Conservation (phyloP, 1,284 basidiomycete species). For the Trichosporon ovoides region DNA sequence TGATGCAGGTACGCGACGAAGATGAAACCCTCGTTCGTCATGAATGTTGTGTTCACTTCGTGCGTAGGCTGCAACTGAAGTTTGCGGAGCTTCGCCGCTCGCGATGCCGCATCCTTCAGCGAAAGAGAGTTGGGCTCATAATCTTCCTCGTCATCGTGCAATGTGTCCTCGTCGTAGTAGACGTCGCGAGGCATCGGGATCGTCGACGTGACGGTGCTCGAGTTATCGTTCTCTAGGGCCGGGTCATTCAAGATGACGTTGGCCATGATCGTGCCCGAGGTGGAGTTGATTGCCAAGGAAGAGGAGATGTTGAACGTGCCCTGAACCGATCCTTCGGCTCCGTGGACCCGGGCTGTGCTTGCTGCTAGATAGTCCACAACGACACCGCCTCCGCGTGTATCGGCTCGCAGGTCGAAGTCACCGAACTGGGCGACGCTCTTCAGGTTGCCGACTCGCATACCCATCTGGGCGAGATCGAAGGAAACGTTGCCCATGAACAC, state of each 20-base stretch:
- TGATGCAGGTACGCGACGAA: constrained; percentile 41
- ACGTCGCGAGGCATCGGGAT: constrained; percentile 14
- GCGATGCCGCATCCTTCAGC: not conserved
- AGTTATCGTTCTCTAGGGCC: constrained; percentile 13
- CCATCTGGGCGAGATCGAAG: constrained; percentile 38
- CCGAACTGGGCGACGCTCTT: constrained; percentile 32
- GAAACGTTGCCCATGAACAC: constrained; percentile 26
- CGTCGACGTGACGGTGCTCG: constrained; percentile 12
- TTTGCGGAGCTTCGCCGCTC: not conserved
- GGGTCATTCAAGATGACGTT: constrained; percentile 42
- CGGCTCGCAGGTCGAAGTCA: constrained; percentile 23
- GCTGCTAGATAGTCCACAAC: constrained; percentile 33
- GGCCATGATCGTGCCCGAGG: constrained; percentile 36
- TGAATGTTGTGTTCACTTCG: constrained; percentile 34
- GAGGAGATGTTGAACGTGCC: constrained; percentile 45
- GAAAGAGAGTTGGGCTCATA: not conserved
- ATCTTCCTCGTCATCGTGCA: not conserved
- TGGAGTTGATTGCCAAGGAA: constrained; percentile 38
- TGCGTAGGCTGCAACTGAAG: constrained; percentile 17
- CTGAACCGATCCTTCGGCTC: constrained; percentile 33
- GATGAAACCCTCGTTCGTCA: constrained; percentile 40
- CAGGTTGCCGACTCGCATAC: constrained; percentile 39
- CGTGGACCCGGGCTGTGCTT: constrained; percentile 27
- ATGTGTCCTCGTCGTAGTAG: not conserved
- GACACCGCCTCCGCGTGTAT: constrained; percentile 32